Evolutionary conservation across 1,284 basidiomycete genomes (phyloP).

Genomic region (Tetrapyrgos nigripes): DNA sequence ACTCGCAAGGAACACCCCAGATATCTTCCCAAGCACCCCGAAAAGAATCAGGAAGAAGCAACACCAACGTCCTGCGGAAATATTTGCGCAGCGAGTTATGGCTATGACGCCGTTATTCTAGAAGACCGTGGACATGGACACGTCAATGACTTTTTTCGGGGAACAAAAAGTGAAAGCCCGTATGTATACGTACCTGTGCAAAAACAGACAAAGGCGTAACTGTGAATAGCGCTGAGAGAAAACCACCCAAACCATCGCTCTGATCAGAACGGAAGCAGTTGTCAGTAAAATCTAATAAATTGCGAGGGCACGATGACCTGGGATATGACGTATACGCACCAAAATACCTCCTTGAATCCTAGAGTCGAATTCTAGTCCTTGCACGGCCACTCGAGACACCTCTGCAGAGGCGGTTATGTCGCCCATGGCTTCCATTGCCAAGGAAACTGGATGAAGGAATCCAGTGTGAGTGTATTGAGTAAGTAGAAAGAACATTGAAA

Average conservation of each 20-base stretch:
- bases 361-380: slow-evolving; percentile 77
- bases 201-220: slow-evolving; percentile 84
- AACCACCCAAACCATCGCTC: slow-evolving; percentile 78
- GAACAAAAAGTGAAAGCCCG: neutral
- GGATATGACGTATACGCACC: slow-evolving; percentile 43
- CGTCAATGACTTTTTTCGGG: no score
- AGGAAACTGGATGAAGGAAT: slow-evolving; percentile 52
- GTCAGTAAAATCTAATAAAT: no score
- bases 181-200: slow-evolving; percentile 57
- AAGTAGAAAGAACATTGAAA: slow-evolving; percentile 18
- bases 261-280: slow-evolving; percentile 31
- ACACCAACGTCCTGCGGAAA: slow-evolving; percentile 75
- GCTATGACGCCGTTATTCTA: slow-evolving; percentile 85
- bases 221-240: slow-evolving; percentile 81
- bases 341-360: slow-evolving; percentile 87
- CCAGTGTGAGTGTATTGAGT: neutral
- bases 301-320: neutral
- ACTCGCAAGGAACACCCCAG: slow-evolving; percentile 78
- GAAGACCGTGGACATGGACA: neutral
- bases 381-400: slow-evolving; percentile 73
- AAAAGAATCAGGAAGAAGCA: slow-evolving; percentile 76
- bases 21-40: slow-evolving; percentile 81
- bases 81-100: slow-evolving; percentile 80
- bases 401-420: slow-evolving; percentile 89
- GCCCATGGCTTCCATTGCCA: slow-evolving; percentile 86